Percentiles rank a stretch among this genome's conserved stretches.
These are phyloP conservation scores for Ogataea kodamae DNA, from an alignment of 805 yeast genomes.

Conservation along the genomic window DNA sequence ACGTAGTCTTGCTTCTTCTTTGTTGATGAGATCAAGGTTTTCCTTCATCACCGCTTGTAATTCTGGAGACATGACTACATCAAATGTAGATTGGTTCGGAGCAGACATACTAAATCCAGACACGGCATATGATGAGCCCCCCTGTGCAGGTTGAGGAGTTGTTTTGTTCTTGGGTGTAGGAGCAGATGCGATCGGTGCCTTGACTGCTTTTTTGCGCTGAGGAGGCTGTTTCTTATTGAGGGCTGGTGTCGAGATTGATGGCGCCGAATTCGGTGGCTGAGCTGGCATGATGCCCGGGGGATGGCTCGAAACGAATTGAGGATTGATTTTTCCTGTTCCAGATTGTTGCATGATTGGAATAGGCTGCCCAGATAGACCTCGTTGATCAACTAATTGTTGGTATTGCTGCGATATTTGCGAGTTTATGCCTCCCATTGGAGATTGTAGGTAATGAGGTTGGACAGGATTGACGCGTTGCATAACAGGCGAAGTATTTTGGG, in stretches of 20 bases:
- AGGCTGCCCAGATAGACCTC: constrained; percentile 18
- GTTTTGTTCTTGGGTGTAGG: constrained; percentile 17
- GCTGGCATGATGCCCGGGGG: constrained; percentile 12
- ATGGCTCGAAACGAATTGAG: constrained; percentile 18
- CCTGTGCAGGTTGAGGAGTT: constrained; percentile 13
- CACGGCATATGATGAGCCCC: constrained; percentile 11
- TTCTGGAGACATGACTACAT: constrained; percentile 25
- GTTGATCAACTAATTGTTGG: constrained; percentile 25
- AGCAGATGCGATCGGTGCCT: constrained; percentile 11
- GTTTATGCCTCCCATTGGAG: constrained; percentile 12
- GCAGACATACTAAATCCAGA: constrained; percentile 10
- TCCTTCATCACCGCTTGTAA: constrained; percentile 31
- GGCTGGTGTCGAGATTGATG: constrained; percentile 12
- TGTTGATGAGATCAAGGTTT: constrained; percentile 27
- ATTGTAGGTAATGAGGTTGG: constrained; percentile 14
- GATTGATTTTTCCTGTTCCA: constrained; percentile 12
- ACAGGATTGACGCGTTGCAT: constrained; percentile 13
- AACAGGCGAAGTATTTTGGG: constrained; percentile 10
- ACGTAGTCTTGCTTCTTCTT: constrained; percentile 28
- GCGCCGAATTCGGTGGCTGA: constrained; percentile 14
- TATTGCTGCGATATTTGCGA: constrained; percentile 25
- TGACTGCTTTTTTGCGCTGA: constrained; percentile 24
- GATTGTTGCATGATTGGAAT: constrained; percentile 15
- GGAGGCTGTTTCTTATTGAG: constrained; percentile 23
- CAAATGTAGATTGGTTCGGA: constrained; percentile 6